These are phyloP conservation scores for Cruciata laevipes DNA, from an alignment of 257 asterid species.

Conservation along the genomic window DNA sequence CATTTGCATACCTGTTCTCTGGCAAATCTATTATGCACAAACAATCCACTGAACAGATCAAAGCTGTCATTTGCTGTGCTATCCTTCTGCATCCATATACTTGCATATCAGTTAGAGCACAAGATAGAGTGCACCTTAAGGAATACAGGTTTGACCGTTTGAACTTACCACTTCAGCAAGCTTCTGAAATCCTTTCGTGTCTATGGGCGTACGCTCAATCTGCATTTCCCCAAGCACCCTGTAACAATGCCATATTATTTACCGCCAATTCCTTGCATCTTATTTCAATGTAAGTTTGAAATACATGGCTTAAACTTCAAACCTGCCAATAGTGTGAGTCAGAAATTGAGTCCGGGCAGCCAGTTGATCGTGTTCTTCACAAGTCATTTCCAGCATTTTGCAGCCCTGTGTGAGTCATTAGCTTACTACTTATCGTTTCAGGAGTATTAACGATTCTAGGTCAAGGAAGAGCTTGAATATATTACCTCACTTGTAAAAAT, in stretches of 20 bases:
- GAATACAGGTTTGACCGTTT: background rate
- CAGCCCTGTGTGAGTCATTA: conserved; percentile 50
- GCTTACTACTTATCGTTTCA: background rate
- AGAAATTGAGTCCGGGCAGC: conserved; percentile 77
- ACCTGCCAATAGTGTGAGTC: conserved; percentile 92
- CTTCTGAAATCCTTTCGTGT: conserved; percentile 83
- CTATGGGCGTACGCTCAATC: conserved; percentile 62
- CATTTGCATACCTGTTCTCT: conserved; percentile 45
- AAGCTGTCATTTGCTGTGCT: conserved; percentile 57
- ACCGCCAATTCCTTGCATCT: background rate
- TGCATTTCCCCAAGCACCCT: conserved; percentile 74
- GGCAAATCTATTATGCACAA: conserved; percentile 68
- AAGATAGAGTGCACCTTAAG: background rate
- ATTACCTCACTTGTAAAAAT: conserved; percentile 68
- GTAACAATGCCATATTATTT: conserved; percentile 15
- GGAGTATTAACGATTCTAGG: too few species aligned
- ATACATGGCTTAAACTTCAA: background rate
- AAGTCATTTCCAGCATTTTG: conserved; percentile 77
- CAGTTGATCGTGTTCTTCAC: conserved; percentile 77
- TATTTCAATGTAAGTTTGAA: background rate
- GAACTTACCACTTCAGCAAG: conserved; percentile 76
- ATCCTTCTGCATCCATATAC: conserved; percentile 55
- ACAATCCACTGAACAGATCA: conserved; percentile 77
- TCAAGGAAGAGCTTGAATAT: background rate
- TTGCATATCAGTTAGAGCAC: background rate